Conservation (phyloP, 164 flowering plant genomes). For the Akebia trifoliata region DNA sequence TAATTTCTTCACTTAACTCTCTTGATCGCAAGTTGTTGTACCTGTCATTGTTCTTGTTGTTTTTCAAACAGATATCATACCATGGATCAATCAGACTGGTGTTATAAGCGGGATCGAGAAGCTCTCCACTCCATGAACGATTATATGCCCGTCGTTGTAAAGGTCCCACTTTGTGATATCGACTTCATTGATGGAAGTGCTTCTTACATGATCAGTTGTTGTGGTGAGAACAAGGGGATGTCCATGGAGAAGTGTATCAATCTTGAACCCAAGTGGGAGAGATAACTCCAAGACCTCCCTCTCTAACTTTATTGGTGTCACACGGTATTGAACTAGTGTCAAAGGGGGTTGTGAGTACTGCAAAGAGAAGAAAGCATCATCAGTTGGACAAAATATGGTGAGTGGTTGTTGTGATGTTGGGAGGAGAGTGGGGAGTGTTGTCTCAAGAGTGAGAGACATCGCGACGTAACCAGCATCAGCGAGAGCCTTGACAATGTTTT, state of each 20-base stretch:
- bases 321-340: constrained; percentile 1
- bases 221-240: constrained; percentile 15
- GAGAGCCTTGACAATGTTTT: not conserved
- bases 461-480: not conserved
- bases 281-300: not conserved
- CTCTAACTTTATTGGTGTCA: not conserved
- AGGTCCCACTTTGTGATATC: constrained; percentile 13
- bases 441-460: constrained; percentile 3
- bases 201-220: too few relatives aligned
- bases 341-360: constrained; percentile 1
- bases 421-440: not conserved
- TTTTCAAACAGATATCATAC: too few relatives aligned
- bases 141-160: constrained; percentile 11
- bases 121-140: constrained; percentile 15
- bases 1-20: too few relatives aligned
- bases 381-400: not conserved
- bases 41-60: too few relatives aligned
- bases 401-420: not conserved
- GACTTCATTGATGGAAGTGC: constrained; percentile 5
- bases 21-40: too few relatives aligned
- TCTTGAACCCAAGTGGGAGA: not conserved
- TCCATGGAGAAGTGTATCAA: constrained; percentile 13
- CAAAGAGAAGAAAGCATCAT: not conserved
- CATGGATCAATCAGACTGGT: constrained; percentile 1
- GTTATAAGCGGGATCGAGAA: constrained; percentile 10